Evolutionary conservation across 768 basidiomycete species (phyloP), one percentile per base, ranked within the genome.

Genomic region (Lactifluus piperatus): DNA sequence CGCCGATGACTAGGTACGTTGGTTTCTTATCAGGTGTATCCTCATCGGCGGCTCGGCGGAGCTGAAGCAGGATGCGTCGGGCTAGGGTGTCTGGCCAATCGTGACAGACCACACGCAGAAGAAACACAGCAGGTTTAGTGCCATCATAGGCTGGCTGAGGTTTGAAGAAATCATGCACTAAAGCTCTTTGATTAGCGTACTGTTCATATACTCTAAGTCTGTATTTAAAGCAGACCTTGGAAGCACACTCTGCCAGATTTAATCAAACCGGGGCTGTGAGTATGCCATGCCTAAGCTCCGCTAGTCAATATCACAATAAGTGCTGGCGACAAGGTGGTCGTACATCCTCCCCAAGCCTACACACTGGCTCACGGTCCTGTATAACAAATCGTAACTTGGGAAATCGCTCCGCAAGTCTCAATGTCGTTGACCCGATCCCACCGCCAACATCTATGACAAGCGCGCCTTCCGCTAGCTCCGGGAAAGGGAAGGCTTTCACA

Each of bases 91-190:
- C 84, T 1, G 86, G 83, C 88, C 88, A 90, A 66, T 91, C 88
- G 64, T 91, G 88, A 34, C 87, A 74, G 39, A 89, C 79, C 20
- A 84, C 82, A 24, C 88, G 81, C 30, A 89, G 73, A 34, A 90
- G 74, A 67, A 84, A 91, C 6, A 88, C 81, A 0, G 85, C 79
- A 7, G 59, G 85, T 75, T 53, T 79, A 69, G 52, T 75, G 67
- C 43, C 54, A 6, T 52, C 54, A 54, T 29, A 49, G 44, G 2
- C 2, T 11, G 58, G 58, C 48, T 91, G 88, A 0, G 81, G 78
- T 4, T 75, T 78, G 68, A 91, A 90, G 68, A 90, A 91, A 71
- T 90, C 86, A 65, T 91, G 88, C 1, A 78, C 85, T 82, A 52
- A 39, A 46, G 39, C 14, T 51, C 27, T 9, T 32, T 14, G 3